Conservation (phyloP, 441 rosid genomes). For the Pelargonium australe region DNA sequence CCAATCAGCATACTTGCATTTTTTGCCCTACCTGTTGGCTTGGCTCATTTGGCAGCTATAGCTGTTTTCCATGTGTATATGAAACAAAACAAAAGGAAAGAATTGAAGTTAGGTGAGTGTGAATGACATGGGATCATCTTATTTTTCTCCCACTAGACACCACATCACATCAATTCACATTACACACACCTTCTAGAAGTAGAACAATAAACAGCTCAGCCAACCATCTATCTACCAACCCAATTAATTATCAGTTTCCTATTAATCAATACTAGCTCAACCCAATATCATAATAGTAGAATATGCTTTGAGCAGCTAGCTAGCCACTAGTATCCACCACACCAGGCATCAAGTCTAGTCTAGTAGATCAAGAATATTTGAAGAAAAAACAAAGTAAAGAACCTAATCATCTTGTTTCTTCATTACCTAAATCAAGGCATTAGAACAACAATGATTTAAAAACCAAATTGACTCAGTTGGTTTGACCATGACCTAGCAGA, state of each 20-base stretch:
- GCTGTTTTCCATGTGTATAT: too few relatives aligned
- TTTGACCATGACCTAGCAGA: too few relatives aligned
- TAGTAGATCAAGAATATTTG: constrained; percentile 4
- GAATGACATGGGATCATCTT: constrained; percentile 6
- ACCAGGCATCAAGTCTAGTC: constrained; percentile 5
- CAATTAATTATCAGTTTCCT: neutral
- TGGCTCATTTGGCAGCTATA: too few relatives aligned
- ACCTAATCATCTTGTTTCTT: constrained; percentile 7
- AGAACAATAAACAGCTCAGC: constrained; percentile 7
- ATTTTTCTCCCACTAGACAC: neutral
- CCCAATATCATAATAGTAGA: neutral
- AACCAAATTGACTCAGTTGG: too few relatives aligned
- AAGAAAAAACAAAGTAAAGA: neutral
- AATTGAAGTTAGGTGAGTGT: constrained; percentile 4
- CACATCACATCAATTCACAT: constrained; percentile 1
- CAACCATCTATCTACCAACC: constrained; percentile 9
- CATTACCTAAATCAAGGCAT: neutral
- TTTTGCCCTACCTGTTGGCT: too few relatives aligned
- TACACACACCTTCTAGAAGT: constrained; percentile 6
- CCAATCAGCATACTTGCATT: too few relatives aligned
- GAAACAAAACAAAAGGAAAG: neutral
- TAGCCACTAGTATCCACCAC: neutral
- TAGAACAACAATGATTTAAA: too few relatives aligned
- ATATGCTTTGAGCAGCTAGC: constrained; percentile 1
- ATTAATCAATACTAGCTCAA: neutral